Conservation (phyloP, 345 rosid genomes). For the Euclidium syriacum region DNA sequence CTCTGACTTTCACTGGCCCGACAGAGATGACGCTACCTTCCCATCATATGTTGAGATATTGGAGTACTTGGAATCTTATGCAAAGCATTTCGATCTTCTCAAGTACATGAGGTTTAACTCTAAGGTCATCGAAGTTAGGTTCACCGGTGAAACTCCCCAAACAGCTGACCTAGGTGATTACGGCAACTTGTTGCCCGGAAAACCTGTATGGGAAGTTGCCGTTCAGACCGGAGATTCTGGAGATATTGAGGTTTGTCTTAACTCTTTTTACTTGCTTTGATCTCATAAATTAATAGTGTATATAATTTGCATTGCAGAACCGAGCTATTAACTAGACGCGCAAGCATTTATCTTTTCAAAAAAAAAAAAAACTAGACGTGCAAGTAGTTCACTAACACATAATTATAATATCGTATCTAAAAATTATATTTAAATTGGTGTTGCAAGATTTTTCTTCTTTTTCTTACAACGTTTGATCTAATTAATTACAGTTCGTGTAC, state of each 20-base stretch:
- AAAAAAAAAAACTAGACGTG: too few species aligned
- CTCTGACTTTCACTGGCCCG: constrained; percentile 84
- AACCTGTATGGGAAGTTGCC: constrained; percentile 77
- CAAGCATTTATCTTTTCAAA: too few species aligned
- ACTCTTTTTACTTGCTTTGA: background rate
- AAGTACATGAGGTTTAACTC: constrained; percentile 59
- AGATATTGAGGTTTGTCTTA: constrained; percentile 45
- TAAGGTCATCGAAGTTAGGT: constrained; percentile 64
- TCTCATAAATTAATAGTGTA: background rate
- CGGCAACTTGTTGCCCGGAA: constrained; percentile 48
- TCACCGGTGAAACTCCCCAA: constrained; percentile 34
- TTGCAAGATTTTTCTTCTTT: background rate
- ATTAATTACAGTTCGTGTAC: too few species aligned
- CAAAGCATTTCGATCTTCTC: constrained; percentile 57
- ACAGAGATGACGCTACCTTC: constrained; percentile 57
- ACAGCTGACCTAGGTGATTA: constrained; percentile 19
- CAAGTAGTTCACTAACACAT: background rate
- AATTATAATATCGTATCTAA: background rate
- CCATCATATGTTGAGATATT: constrained; percentile 63
- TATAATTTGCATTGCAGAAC: constrained; percentile 5
- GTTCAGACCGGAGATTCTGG: constrained; percentile 50
- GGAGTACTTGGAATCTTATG: constrained; percentile 74
- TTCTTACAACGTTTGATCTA: too few species aligned
- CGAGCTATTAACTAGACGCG: background rate
- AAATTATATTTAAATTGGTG: background rate